Conservation (phyloP, 1,139 yeast genomes). For the Yamadazyma friedrichii region DNA sequence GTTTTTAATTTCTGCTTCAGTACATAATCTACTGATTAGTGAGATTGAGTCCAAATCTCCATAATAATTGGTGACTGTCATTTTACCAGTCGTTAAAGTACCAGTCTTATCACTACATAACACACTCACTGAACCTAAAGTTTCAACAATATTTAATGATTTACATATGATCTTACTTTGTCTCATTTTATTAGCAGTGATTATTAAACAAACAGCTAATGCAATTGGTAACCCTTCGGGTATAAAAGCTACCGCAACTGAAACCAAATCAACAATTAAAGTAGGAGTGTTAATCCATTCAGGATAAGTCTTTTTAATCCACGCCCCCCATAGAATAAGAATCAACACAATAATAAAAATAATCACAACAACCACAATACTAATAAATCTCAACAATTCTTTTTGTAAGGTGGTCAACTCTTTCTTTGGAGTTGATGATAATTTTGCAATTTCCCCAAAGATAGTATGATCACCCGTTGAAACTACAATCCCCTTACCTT, state of each 20-base stretch:
- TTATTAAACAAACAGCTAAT: conserved; percentile 32
- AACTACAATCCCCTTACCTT: conserved; percentile 32
- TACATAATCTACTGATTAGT: conserved; percentile 38
- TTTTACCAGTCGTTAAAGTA: conserved; percentile 33
- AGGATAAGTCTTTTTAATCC: conserved; percentile 29
- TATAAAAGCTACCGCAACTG: conserved; percentile 33
- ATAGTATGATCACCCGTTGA: conserved; percentile 32
- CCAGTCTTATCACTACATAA: conserved; percentile 38
- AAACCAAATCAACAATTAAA: conserved; percentile 32
- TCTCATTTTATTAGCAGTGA: conserved; percentile 31
- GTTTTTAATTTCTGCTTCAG: conserved; percentile 27
- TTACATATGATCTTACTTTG: conserved; percentile 29
- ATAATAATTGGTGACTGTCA: conserved; percentile 27
- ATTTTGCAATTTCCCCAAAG: conserved; percentile 33
- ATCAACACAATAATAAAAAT: conserved; percentile 23
- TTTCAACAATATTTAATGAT: conserved; percentile 30
- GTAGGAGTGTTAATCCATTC: conserved; percentile 33
- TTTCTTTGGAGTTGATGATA: conserved; percentile 28
- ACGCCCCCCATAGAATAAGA: conserved; percentile 46
- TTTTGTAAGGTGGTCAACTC: conserved; percentile 32
- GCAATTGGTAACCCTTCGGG: conserved; percentile 40
- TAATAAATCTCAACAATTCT: conserved; percentile 30
- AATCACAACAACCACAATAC: conserved; percentile 21
- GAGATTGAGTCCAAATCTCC: conserved; percentile 18
- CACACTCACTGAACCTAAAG: conserved; percentile 35